Percentiles rank a stretch among this genome's conserved stretches.
Conservation (phyloP, 2,329 filamentous ascomycete species). For the Tolypocladium ovalisporum region DNA sequence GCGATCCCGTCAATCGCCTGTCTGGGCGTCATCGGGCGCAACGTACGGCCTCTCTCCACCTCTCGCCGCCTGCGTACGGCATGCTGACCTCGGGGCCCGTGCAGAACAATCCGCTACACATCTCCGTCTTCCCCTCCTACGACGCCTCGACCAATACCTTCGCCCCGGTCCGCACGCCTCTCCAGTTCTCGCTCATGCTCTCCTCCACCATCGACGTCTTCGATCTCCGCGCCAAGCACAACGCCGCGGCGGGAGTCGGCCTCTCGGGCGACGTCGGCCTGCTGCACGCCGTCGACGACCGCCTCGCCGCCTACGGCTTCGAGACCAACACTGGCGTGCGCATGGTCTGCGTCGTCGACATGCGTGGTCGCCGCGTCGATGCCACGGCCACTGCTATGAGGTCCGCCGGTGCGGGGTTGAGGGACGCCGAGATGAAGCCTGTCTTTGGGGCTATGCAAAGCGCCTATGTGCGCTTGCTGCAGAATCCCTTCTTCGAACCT, state of each 20-base stretch:
- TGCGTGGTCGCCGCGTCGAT: constrained; percentile 57
- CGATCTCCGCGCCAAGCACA: constrained; percentile 67
- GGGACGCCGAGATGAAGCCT: constrained; percentile 79
- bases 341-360: constrained; percentile 83
- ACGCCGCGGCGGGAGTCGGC: constrained; percentile 36
- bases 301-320: constrained; percentile 88
- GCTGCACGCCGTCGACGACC: constrained; percentile 86
- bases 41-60: constrained; percentile 40
- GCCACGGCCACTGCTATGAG: constrained; percentile 9
- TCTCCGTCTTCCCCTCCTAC: constrained; percentile 76
- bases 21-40: constrained; percentile 86
- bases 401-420: constrained; percentile 50
- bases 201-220: constrained; percentile 91
- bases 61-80: neutral
- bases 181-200: constrained; percentile 86
- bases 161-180: constrained; percentile 53
- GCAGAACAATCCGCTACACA: constrained; percentile 93
- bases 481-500: constrained; percentile 92
- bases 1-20: constrained; percentile 76
- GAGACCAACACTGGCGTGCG: constrained; percentile 92
- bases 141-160: constrained; percentile 41
- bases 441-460: constrained; percentile 87
- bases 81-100: neutral
- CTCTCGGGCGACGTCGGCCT: constrained; percentile 80
- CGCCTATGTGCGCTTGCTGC: constrained; percentile 79